Evolutionary conservation across 2,329 filamentous ascomycete species (phyloP).

Genomic region (Lachnellula occidentalis): DNA sequence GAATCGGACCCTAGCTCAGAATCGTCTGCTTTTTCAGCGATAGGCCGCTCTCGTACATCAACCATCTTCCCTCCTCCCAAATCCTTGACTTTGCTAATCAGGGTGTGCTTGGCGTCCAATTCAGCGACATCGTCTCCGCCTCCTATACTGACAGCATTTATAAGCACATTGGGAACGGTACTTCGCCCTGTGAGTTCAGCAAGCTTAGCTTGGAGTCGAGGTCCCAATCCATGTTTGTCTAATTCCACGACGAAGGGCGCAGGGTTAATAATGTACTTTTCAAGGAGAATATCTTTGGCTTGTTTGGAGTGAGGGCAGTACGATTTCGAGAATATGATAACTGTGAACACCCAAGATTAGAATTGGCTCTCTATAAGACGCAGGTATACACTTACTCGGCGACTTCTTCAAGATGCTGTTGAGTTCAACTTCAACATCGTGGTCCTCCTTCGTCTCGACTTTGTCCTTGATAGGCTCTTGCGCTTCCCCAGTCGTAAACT

Average conservation of each 20-base stretch:
- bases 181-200: constrained; percentile 67
- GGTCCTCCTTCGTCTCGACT: constrained; percentile 17
- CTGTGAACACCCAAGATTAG: constrained; percentile 39
- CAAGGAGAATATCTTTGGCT: constrained; percentile 79
- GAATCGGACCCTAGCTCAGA: neutral
- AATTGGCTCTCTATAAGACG: neutral
- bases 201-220: constrained; percentile 65
- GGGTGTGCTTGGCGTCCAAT: constrained; percentile 59
- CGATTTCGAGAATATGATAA: constrained; percentile 93
- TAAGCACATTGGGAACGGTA: constrained; percentile 88
- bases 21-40: neutral
- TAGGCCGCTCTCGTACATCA: constrained; percentile 7
- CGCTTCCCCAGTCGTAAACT: constrained; percentile 29
- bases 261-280: constrained; percentile 78
- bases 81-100: constrained; percentile 66
- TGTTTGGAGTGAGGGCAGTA: constrained; percentile 84
- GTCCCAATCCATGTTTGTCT: constrained; percentile 72
- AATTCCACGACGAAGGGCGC: constrained; percentile 85
- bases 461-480: constrained; percentile 25
- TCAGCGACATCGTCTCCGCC: constrained; percentile 80
- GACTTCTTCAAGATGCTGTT: constrained; percentile 76
- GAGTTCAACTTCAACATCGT: constrained; percentile 64
- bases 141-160: constrained; percentile 84
- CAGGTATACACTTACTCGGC: constrained; percentile 55
- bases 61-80: constrained; percentile 61